These are phyloP conservation scores for Fusarium haematococcum DNA, from an alignment of 2,329 filamentous ascomycete genomes.

Conservation along the genomic window DNA sequence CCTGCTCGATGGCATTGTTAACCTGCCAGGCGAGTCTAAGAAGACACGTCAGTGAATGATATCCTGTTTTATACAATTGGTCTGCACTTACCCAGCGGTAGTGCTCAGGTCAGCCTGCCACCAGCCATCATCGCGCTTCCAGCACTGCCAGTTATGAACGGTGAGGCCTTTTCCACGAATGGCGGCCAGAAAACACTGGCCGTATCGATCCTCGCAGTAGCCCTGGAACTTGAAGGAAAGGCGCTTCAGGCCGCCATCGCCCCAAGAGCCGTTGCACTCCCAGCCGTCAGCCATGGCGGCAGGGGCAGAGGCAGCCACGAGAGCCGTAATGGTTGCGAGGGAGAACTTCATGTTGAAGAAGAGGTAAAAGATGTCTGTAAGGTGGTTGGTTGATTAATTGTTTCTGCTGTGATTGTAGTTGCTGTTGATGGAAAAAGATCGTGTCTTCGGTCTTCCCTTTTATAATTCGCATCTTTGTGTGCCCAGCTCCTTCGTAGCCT, in stretches of 20 bases:
- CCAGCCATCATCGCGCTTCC: background rate
- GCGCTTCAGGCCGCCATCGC: background rate
- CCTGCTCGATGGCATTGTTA: background rate
- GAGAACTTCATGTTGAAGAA: background rate
- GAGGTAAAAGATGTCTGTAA: background rate
- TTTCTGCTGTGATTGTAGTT: background rate
- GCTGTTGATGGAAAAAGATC: background rate
- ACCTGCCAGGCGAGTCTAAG: background rate
- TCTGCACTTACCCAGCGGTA: background rate
- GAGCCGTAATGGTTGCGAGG: background rate
- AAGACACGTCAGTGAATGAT: background rate
- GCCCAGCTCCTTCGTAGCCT: background rate
- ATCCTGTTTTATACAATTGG: background rate
- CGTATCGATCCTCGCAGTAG: background rate
- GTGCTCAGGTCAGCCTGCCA: background rate
- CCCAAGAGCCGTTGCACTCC: background rate
- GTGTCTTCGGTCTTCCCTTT: background rate
- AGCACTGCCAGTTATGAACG: constrained; percentile 1
- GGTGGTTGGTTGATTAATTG: background rate
- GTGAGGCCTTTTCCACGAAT: background rate
- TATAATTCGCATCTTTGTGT: background rate
- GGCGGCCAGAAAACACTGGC: background rate
- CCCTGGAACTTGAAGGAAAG: background rate
- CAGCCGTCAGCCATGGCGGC: background rate
- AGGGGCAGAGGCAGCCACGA: background rate